Evolutionary conservation across 1,284 basidiomycete species (phyloP).

Genomic region (Sanghuangporus sanghuang): DNA sequence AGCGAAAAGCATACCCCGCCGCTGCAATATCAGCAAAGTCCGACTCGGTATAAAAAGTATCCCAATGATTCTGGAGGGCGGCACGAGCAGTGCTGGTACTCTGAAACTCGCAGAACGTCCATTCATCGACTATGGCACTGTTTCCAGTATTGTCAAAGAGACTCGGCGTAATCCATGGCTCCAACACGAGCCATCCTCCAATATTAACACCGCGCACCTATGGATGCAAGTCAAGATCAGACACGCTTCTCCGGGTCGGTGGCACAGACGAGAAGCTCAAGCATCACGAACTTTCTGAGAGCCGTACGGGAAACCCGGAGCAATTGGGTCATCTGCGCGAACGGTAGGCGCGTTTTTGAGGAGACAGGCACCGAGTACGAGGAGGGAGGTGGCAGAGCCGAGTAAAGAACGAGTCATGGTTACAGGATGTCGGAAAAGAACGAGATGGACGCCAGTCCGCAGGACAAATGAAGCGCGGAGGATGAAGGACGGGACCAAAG

Average conservation of each 20-base stretch:
- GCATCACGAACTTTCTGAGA: slow-evolving; percentile 40
- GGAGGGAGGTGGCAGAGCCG: not conserved
- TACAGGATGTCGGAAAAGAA: not conserved
- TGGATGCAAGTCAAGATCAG: not conserved
- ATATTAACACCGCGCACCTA: slow-evolving; percentile 62
- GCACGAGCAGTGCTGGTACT: slow-evolving; percentile 40
- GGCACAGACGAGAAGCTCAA: not conserved
- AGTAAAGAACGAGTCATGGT: not conserved
- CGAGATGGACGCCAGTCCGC: not conserved
- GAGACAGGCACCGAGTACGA: not conserved
- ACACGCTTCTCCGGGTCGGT: not conserved
- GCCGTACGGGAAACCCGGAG: slow-evolving; percentile 46
- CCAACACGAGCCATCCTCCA: slow-evolving; percentile 77
- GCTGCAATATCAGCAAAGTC: slow-evolving; percentile 72
- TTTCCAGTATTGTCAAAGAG: slow-evolving; percentile 82
- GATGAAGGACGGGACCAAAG: not conserved
- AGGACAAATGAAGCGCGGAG: not conserved
- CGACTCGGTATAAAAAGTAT: slow-evolving; percentile 74
- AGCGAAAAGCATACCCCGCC: slow-evolving; percentile 49
- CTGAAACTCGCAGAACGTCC: slow-evolving; percentile 73
- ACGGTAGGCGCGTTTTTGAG: not conserved
- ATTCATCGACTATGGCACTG: slow-evolving; percentile 73
- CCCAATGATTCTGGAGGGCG: slow-evolving; percentile 66
- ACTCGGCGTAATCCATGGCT: slow-evolving; percentile 86
- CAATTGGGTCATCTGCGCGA: slow-evolving; percentile 25